Evolutionary conservation across 2,329 filamentous ascomycete genomes (phyloP).

Genomic region (Daldinia sp.): DNA sequence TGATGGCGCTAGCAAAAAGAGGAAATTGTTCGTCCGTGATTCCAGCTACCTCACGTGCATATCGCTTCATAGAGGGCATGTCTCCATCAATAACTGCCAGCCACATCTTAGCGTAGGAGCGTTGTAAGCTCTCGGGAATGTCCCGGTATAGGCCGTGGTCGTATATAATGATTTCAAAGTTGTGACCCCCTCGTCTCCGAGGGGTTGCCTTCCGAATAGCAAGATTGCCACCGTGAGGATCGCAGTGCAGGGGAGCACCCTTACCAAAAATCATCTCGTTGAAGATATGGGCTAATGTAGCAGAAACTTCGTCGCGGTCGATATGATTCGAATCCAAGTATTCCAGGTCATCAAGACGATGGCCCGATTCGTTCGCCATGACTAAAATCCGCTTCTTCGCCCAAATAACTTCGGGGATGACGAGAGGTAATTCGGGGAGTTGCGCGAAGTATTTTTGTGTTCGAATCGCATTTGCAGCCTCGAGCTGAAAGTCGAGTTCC

Average conservation of each 20-base stretch:
- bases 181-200: constrained; percentile 68
- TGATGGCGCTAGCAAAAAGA: constrained; percentile 95
- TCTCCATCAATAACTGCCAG: constrained; percentile 93
- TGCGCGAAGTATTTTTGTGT: constrained; percentile 84
- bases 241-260: constrained; percentile 90
- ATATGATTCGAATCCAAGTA: constrained; percentile 89
- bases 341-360: constrained; percentile 86
- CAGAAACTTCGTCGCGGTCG: constrained; percentile 94
- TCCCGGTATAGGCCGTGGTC: constrained; percentile 97
- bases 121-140: constrained; percentile 81
- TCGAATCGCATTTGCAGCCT: constrained; percentile 85
- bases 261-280: constrained; percentile 99
- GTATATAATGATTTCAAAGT: constrained; percentile 96
- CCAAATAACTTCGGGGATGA: constrained; percentile 92
- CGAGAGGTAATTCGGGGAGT: constrained; percentile 79
- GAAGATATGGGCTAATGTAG: constrained; percentile 90
- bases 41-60: constrained; percentile 88
- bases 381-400: constrained; percentile 89
- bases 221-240: constrained; percentile 96
- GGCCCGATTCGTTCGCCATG: constrained; percentile 92
- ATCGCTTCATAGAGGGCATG: constrained; percentile 85
- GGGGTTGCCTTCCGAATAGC: constrained; percentile 83
- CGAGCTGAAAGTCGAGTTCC: constrained; percentile 89
- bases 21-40: constrained; percentile 92
- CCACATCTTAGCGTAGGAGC: constrained; percentile 97